Conservation (phyloP, 1,139 yeast species). For the Pichia sp. region DNA sequence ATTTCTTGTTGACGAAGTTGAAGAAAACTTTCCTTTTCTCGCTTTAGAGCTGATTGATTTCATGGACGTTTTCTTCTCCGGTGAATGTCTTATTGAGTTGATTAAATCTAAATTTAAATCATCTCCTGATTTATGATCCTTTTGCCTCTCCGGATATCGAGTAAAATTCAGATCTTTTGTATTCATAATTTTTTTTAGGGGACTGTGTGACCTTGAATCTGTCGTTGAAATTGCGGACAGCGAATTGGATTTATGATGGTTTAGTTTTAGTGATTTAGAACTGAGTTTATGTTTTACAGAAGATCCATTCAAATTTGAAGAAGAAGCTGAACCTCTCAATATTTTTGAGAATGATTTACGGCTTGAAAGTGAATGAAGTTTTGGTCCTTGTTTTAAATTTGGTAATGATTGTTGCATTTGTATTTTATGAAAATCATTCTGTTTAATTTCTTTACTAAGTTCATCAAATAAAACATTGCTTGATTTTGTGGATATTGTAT, state of each 20-base stretch:
- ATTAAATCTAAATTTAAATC: constrained; percentile 17
- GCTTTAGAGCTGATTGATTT: constrained; percentile 8
- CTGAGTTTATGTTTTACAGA: neutral
- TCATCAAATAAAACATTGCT: constrained; percentile 10
- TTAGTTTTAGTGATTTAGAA: constrained; percentile 1
- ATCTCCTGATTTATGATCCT: no score
- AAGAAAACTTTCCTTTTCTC: neutral
- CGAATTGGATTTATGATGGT: constrained; percentile 8
- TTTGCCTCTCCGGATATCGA: no score
- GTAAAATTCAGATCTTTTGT: constrained; percentile 9
- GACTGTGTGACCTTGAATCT: constrained; percentile 16
- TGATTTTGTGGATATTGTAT: neutral
- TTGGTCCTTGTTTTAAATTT: no score
- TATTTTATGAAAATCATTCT: constrained; percentile 9
- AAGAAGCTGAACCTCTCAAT: no score
- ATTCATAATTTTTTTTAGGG: constrained; percentile 17
- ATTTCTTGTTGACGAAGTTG: neutral
- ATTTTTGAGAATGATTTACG: constrained; percentile 3
- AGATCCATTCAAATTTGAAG: constrained; percentile 4
- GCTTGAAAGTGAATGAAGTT: no score
- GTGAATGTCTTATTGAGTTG: constrained; percentile 17
- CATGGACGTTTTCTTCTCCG: constrained; percentile 10
- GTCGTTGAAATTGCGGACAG: constrained; percentile 6
- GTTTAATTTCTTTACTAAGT: constrained; percentile 12
- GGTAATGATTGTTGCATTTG: constrained; percentile 14